phyloP scores from a whole-genome alignment of 2,329 filamentous ascomycete species.

The Monosporascus ibericus region DNA sequence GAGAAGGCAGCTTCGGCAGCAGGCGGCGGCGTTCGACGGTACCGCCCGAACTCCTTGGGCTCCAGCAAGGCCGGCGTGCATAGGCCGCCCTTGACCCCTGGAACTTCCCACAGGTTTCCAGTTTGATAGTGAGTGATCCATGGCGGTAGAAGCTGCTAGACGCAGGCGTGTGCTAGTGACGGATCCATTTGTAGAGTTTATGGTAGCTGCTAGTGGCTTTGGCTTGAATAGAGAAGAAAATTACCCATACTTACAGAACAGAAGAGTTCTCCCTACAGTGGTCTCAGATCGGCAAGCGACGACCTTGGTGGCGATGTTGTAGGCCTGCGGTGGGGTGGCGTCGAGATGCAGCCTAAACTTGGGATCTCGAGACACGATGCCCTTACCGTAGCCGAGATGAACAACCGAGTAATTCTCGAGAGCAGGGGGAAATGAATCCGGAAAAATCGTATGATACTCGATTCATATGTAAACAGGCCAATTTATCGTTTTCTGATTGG shows the following conservation, averaged over 20 bases:
- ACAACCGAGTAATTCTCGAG: neutral
- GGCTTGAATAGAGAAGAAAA: neutral
- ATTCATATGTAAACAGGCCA: neutral
- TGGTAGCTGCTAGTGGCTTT: too few species aligned
- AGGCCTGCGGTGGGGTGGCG: neutral
- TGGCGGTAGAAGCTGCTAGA: neutral
- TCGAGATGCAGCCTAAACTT: neutral
- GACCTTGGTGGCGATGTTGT: neutral
- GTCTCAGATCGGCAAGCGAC: neutral
- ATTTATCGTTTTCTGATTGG: neutral
- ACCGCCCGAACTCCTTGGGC: too few species aligned
- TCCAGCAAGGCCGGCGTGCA: slow-evolving; percentile 1
- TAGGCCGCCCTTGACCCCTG: slow-evolving; percentile 9
- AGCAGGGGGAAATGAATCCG: neutral
- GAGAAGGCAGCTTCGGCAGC: neutral
- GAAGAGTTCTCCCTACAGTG: too few species aligned
- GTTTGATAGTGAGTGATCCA: neutral
- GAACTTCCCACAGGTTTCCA: slow-evolving; percentile 2
- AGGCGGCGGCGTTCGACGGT: too few species aligned
- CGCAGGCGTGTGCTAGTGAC: neutral
- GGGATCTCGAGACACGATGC: neutral
- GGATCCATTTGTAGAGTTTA: neutral
- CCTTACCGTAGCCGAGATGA: neutral
- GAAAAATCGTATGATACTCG: neutral
- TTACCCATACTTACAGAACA: neutral